Conservation (phyloP, 148 eudicot genomes). For the Vaccinium vitisidaea region DNA sequence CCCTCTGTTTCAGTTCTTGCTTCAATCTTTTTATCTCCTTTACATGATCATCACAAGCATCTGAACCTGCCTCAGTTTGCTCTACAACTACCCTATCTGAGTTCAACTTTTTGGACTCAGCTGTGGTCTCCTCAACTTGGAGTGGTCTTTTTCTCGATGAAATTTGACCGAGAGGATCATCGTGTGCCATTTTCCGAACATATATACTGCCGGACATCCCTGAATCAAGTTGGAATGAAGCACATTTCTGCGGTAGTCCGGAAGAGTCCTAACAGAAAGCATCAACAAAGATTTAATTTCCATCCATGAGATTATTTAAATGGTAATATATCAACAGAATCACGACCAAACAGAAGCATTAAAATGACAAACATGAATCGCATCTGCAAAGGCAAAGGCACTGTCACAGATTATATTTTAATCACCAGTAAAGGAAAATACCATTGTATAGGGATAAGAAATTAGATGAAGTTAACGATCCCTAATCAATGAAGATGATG, state of each 20-base stretch:
- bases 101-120: conserved; percentile 46
- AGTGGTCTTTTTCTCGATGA: conserved; percentile 55
- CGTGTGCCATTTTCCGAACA: conserved; percentile 56
- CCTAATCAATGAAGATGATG: neutral
- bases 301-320: neutral
- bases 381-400: neutral
- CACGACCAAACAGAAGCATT: neutral
- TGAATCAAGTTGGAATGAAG: conserved; percentile 47
- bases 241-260: conserved; percentile 60
- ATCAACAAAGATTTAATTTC: conserved; percentile 7
- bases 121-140: conserved; percentile 31
- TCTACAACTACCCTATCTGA: conserved; percentile 30
- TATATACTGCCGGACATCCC: conserved; percentile 48
- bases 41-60: conserved; percentile 39
- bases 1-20: conserved; percentile 52
- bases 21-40: conserved; percentile 74
- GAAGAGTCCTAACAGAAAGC: conserved; percentile 49
- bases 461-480: neutral
- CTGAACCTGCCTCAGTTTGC: conserved; percentile 11
- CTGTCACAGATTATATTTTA: neutral
- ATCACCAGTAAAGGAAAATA: neutral
- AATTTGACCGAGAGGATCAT: conserved; percentile 20
- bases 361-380: neutral
- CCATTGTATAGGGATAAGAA: neutral
- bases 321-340: neutral